Evolutionary conservation across 495 filamentous ascomycete genomes (phyloP).

Genomic region (Aspergillus sclerotioniger): DNA sequence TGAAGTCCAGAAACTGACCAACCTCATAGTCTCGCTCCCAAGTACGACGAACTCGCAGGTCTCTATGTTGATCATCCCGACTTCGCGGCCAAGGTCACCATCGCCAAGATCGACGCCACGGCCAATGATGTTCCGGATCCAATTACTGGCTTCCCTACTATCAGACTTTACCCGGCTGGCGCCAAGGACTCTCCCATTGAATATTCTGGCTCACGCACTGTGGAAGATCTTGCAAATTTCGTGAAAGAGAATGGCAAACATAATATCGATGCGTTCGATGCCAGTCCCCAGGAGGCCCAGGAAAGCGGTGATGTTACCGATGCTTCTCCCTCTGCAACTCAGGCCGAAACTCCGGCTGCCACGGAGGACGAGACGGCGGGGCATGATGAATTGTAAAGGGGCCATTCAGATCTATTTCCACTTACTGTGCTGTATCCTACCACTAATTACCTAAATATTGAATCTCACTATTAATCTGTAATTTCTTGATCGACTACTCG

Average conservation of each 20-base stretch:
- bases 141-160: slow-evolving; percentile 97
- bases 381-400: slow-evolving; percentile 45
- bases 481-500: too few relatives aligned
- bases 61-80: slow-evolving; percentile 72
- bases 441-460: not conserved
- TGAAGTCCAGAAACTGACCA: slow-evolving; percentile 16
- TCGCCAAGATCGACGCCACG: slow-evolving; percentile 98
- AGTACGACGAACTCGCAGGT: slow-evolving; percentile 78
- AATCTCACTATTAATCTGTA: not conserved
- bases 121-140: slow-evolving; percentile 95
- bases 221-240: slow-evolving; percentile 93
- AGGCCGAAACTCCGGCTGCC: slow-evolving; percentile 28
- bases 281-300: slow-evolving; percentile 41
- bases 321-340: slow-evolving; percentile 2
- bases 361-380: slow-evolving; percentile 28
- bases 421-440: slow-evolving; percentile 18
- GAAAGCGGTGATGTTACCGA: slow-evolving; percentile 27
- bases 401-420: slow-evolving; percentile 1
- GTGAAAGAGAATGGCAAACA: slow-evolving; percentile 93
- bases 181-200: slow-evolving; percentile 80
- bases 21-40: slow-evolving; percentile 56
- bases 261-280: slow-evolving; percentile 62
- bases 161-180: slow-evolving; percentile 95
- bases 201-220: slow-evolving; percentile 83
- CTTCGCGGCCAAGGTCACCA: slow-evolving; percentile 75